phyloP scores from a whole-genome alignment of 163 green algal genomes.

The Scenedesmus sp. region DNA sequence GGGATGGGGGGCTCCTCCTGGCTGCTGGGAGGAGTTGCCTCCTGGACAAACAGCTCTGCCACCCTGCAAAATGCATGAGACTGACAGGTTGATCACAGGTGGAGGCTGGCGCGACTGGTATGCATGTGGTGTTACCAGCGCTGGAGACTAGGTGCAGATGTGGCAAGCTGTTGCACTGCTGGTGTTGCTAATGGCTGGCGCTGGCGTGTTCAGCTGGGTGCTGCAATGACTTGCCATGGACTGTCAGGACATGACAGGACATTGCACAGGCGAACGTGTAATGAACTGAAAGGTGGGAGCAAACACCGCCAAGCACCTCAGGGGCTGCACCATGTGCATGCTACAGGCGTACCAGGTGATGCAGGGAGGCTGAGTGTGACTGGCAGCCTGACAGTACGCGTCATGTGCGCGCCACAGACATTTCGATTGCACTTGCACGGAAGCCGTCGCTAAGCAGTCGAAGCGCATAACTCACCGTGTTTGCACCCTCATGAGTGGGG shows the following conservation, averaged over 20 bases:
- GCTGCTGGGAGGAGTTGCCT: background rate
- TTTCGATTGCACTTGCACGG: background rate
- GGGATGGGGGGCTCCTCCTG: slow-evolving; percentile 19
- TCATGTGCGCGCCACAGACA: background rate
- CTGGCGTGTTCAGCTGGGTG: background rate
- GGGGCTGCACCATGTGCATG: background rate
- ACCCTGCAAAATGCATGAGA: slow-evolving; percentile 3
- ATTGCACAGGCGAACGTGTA: background rate
- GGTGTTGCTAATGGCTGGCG: background rate
- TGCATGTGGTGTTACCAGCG: background rate
- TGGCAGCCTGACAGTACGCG: background rate
- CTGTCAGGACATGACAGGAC: background rate
- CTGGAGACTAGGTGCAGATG: background rate
- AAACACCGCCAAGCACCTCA: background rate
- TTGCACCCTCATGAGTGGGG: background rate
- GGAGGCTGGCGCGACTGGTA: background rate
- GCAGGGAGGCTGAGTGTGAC: slow-evolving; percentile 1
- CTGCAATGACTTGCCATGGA: background rate
- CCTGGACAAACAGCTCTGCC: slow-evolving; percentile 8
- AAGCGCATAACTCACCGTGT: background rate
- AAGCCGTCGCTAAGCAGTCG: background rate
- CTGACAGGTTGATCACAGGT: background rate
- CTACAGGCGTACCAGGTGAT: background rate
- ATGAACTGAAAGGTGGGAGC: background rate
- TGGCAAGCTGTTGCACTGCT: background rate